Percentiles rank a stretch among this genome's conserved stretches.
These are phyloP conservation scores for Neohortaea acidophila DNA, from an alignment of 495 filamentous ascomycete genomes.

Conservation along the genomic window DNA sequence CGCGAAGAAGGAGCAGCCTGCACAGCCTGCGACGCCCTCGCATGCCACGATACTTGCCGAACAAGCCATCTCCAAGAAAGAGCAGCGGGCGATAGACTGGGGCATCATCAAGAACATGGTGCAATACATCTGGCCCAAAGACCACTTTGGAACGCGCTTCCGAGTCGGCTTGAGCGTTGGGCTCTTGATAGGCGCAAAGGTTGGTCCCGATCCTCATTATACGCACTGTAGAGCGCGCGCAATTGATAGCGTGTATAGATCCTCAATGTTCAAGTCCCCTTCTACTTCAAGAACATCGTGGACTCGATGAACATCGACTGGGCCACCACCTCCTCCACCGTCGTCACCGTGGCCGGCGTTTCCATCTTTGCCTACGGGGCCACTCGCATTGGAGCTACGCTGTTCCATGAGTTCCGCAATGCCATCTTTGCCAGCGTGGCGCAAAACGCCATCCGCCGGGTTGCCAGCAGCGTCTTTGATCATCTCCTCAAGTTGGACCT, in stretches of 20 bases:
- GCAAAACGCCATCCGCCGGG: slow-evolving; percentile 84
- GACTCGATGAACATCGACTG: slow-evolving; percentile 96
- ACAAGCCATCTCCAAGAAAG: slow-evolving; percentile 45
- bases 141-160: slow-evolving; percentile 63
- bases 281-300: slow-evolving; percentile 96
- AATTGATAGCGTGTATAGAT: slow-evolving; percentile 34
- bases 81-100: slow-evolving; percentile 94
- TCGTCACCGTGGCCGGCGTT: slow-evolving; percentile 71
- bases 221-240: not conserved
- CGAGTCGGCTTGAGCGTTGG: slow-evolving; percentile 69
- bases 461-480: slow-evolving; percentile 82
- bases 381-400: slow-evolving; percentile 68
- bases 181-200: slow-evolving; percentile 78
- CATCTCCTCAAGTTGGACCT: slow-evolving; percentile 81
- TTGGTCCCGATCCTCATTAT: slow-evolving; percentile 15
- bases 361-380: slow-evolving; percentile 86
- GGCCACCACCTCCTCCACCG: slow-evolving; percentile 63
- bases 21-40: slow-evolving; percentile 24
- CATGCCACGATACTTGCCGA: slow-evolving; percentile 40
- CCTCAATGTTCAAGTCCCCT: slow-evolving; percentile 92
- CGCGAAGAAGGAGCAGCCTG: slow-evolving; percentile 20
- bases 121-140: slow-evolving; percentile 92
- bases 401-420: slow-evolving; percentile 86
- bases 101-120: slow-evolving; percentile 97
- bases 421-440: slow-evolving; percentile 93